Evolutionary conservation across 192 early-diverging fungal genomes (phyloP), one percentile per base, ranked within the genome.

Genomic region (Umbelopsis sp.): DNA sequence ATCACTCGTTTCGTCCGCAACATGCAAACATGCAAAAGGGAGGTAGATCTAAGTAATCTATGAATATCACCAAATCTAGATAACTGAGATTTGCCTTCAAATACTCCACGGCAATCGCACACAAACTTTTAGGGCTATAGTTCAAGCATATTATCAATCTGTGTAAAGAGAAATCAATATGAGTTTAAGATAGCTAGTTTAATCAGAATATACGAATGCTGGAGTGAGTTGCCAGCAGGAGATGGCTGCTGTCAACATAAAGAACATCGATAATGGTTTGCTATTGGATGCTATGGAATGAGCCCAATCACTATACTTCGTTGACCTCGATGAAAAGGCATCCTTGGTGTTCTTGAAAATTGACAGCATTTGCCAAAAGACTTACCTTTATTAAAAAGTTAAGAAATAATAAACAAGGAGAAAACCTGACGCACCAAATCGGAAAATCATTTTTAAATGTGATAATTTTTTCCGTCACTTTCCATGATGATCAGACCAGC

Each of bases 141-240:
- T 1, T 41, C 37, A 41, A 41, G 10, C 37, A 49, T 49, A 49
- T 49, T 6, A 20, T 16, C 4, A 49, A 49, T 25, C 51, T 52
- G 21, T 2, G 4, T 8, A 21, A 25, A 52, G 10, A 52, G 11
- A 5, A 4, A 27, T 23, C 20, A 3, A 10, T 22, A 52, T 25
- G 4, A 3, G 51, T 52, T 52, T 52, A 52, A 7, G n/a, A 52
- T 52, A 25, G 25, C 12, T 23, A 21, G 11, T 12, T 22, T 0
- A 23, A 22, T 52, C 7, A 13, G 27, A 25, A 61, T 61, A 18
- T 61, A 35, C 30, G 55, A 37, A 25, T 12, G 55, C 27, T n/a
- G 55, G 55, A 61, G 55, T 61, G 55, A 35, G 55, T 61, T 61
- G 55, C 6, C 55, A 35, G 15, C 27, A 61, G 55, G 30, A 33